Base-by-base conservation (phyloP, 2,329 filamentous ascomycete species). In the Exophiala sp. region DNA sequence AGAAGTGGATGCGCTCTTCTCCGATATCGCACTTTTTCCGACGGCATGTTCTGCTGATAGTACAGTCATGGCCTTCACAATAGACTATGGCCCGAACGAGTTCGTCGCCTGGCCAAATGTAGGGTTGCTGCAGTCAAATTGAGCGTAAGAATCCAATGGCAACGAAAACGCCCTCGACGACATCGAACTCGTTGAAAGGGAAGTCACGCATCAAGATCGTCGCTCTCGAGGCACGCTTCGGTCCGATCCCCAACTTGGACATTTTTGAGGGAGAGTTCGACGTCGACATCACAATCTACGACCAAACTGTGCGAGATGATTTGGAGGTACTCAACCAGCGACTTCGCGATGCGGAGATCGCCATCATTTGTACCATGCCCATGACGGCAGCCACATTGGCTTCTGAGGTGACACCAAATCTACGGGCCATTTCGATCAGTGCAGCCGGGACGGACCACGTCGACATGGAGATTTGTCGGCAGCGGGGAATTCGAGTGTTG, bases 391-490 rank as follows among this genome's bases (percentile, higher is more conserved):
- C 67, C 36, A 65, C 67, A 10, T 68, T 77, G 4, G 59, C 66
- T 40, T 60, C 65, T 16, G 32, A 50, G 14, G 47, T 39, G 9
- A 69, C 70, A 3, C 74, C 75, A 24, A 62, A 71, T 48, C 67
- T 78, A 34, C 65, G 69, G 50, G 67, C 74, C 34, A 68, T 78
- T 49, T 70, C 71, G 40, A 65, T 72, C 12, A 72, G 72, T 54
- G 75, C 74, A 29, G 72, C 72, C 6, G 76, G 76, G 47, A 72
- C 69, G 39, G 75, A 78, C 62, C 68, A 68, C 41, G 65, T 78
- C 35, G 73, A 77, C 58, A 66, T 75, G 21, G 67, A 69, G 3
- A 71, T 70, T 33, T 72, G 69, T 55, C 65, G 66, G 44, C 65
- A 67, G 51, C 68, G 72, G 24, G 72, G 72, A 21, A 70, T 79